Conservation (phyloP, 2,329 filamentous ascomycete species). For the Colletotrichum scovillei region DNA sequence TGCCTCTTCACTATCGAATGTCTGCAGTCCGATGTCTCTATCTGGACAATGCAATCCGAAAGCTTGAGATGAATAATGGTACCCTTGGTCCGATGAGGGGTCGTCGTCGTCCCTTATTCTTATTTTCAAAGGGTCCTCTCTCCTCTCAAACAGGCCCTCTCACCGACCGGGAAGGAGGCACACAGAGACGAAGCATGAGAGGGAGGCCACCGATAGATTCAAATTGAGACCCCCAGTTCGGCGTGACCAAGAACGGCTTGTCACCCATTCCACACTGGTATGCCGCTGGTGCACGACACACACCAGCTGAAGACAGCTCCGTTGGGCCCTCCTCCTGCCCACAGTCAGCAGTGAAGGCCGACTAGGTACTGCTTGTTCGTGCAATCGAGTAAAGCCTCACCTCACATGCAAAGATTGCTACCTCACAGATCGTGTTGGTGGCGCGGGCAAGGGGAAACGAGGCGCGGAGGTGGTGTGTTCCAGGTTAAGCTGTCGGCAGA, state of each 20-base stretch:
- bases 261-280: not conserved
- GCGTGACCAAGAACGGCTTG: constrained; percentile 12
- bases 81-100: constrained; percentile 21
- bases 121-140: constrained; percentile 24
- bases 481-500: constrained; percentile 1
- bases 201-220: constrained; percentile 20
- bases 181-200: not conserved
- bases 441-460: constrained; percentile 5
- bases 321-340: not conserved
- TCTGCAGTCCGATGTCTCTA: too few species aligned
- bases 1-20: not conserved
- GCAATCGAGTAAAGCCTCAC: not conserved
- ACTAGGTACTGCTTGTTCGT: not conserved
- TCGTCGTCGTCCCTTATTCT: constrained; percentile 27
- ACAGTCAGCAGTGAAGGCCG: not conserved
- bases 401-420: not conserved
- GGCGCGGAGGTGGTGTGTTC: constrained; percentile 24
- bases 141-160: not conserved
- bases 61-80: constrained; percentile 5
- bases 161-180: not conserved
- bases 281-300: not conserved
- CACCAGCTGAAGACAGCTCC: not conserved
- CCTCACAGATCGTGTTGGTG: not conserved
- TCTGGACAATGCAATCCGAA: not conserved
- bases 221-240: constrained; percentile 4